phyloP scores from a whole-genome alignment of 2,329 filamentous ascomycete genomes.

The Apiospora arundinis region DNA sequence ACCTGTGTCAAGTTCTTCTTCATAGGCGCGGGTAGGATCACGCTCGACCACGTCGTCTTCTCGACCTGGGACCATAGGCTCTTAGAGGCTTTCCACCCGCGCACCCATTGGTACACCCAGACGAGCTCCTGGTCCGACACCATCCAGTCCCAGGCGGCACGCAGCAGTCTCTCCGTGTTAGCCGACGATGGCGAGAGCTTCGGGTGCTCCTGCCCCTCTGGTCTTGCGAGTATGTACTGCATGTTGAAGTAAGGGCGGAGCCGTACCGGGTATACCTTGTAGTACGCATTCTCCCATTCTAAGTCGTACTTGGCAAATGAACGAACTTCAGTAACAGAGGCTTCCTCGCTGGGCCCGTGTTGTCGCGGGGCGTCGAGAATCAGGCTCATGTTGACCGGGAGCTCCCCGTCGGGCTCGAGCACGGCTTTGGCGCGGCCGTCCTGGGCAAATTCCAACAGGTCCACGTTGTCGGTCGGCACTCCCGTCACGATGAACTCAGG shows the following conservation, averaged over 20 bases:
- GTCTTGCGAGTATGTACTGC: slow-evolving; percentile 22
- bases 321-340: slow-evolving; percentile 35
- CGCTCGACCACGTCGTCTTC: slow-evolving; percentile 64
- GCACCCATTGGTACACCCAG: slow-evolving; percentile 63
- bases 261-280: slow-evolving; percentile 46
- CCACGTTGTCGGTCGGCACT: slow-evolving; percentile 17
- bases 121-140: slow-evolving; percentile 40
- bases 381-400: slow-evolving; percentile 4
- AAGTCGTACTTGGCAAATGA: slow-evolving; percentile 48
- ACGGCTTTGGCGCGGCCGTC: slow-evolving; percentile 19
- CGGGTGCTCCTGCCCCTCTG: slow-evolving; percentile 56
- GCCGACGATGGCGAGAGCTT: not conserved
- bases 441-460: slow-evolving; percentile 22
- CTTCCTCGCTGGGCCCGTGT: slow-evolving; percentile 37
- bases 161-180: slow-evolving; percentile 6
- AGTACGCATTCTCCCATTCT: slow-evolving; percentile 43
- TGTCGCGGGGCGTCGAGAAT: not conserved
- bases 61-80: slow-evolving; percentile 62
- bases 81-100: slow-evolving; percentile 64
- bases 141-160: slow-evolving; percentile 20
- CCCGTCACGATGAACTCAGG: slow-evolving; percentile 20
- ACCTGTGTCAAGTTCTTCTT: slow-evolving; percentile 67
- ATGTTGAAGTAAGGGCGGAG: slow-evolving; percentile 32
- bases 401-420: slow-evolving; percentile 3
- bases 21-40: slow-evolving; percentile 69